Conservation (phyloP, 768 basidiomycete genomes). For the Hebeloma cylindrosporum region DNA sequence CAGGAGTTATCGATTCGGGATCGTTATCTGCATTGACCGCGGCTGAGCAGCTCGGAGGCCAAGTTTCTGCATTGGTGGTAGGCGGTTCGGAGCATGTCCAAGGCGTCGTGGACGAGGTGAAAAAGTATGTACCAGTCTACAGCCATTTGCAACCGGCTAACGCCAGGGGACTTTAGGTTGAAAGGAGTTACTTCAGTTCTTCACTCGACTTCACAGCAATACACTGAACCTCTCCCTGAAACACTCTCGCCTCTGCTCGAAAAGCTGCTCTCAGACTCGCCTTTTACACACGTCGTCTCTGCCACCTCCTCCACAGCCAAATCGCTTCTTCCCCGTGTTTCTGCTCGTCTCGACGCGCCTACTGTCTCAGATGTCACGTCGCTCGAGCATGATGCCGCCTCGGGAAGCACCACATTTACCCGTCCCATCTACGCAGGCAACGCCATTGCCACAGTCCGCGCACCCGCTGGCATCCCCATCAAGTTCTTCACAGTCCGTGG, state of each 20-base stretch:
- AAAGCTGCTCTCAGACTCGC: conserved; percentile 60
- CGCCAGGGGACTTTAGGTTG: conserved; percentile 43
- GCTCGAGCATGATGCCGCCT: conserved; percentile 66
- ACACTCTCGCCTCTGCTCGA: conserved; percentile 80
- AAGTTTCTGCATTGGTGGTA: conserved; percentile 77
- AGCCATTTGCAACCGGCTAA: conserved; percentile 12
- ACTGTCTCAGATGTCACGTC: conserved; percentile 91
- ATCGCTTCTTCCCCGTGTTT: conserved; percentile 89
- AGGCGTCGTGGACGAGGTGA: conserved; percentile 67
- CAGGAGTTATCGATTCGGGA: conserved; percentile 78
- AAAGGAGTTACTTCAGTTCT: conserved; percentile 67
- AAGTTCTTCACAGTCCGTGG: conserved; percentile 96
- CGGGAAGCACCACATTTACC: conserved; percentile 80
- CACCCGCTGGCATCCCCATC: conserved; percentile 69
- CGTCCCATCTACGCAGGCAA: conserved; percentile 98
- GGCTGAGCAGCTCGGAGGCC: conserved; percentile 80
- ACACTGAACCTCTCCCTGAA: conserved; percentile 72
- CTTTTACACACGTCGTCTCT: conserved; percentile 89
- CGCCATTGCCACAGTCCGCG: conserved; percentile 90
- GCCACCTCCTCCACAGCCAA: conserved; percentile 92
- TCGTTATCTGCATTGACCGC: conserved; percentile 92
- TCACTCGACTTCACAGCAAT: conserved; percentile 69
- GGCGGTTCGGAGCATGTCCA: conserved; percentile 70
- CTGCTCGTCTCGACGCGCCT: conserved; percentile 84
- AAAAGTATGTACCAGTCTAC: conserved; percentile 54